Evolutionary conservation across 352 stramenopile species (phyloP).

Genomic region (Phytopythium helicoides): DNA sequence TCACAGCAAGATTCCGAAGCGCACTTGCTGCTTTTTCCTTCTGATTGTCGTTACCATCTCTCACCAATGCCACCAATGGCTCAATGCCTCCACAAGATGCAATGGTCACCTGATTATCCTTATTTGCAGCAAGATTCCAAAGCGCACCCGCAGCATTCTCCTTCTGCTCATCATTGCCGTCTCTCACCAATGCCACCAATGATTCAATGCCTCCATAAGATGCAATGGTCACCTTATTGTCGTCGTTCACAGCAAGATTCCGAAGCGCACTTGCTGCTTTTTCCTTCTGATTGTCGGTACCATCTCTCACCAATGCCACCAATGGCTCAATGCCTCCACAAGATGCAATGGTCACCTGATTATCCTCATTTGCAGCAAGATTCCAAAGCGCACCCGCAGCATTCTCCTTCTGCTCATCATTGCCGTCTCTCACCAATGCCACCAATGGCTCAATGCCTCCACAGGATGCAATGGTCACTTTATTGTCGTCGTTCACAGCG

Average conservation of each 20-base stretch:
- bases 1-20: background rate
- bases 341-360: background rate
- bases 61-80: background rate
- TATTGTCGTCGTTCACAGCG: background rate
- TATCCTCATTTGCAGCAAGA: background rate
- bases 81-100: background rate
- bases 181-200: background rate
- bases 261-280: slow-evolving; percentile 1
- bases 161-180: background rate
- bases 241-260: background rate
- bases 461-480: background rate
- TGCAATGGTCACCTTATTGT: background rate
- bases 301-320: background rate
- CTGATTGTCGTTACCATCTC: background rate
- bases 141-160: background rate
- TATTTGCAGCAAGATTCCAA: background rate
- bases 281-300: background rate
- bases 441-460: slow-evolving; percentile 4
- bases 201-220: background rate
- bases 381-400: background rate
- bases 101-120: background rate
- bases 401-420: background rate
- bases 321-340: background rate
- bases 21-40: background rate
- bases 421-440: background rate